Evolutionary conservation across 2,329 filamentous ascomycete genomes (phyloP).

Genomic region (Calonectria ilicicola): DNA sequence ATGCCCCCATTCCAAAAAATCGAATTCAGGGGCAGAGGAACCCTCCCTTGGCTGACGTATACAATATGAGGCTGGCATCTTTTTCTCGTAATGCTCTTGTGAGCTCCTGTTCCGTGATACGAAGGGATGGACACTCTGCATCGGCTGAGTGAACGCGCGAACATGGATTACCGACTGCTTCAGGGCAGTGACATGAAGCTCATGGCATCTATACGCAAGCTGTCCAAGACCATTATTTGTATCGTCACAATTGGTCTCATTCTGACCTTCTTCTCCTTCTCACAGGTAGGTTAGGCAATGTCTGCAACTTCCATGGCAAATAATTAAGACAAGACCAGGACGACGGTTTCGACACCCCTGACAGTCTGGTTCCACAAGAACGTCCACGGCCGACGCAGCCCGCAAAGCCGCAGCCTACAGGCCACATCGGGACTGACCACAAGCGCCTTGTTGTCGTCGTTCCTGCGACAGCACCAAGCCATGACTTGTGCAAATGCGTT

Average conservation of each 20-base stretch:
- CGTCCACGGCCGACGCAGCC: background rate
- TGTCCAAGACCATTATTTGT: background rate
- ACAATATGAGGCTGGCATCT: too few species aligned
- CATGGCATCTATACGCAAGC: background rate
- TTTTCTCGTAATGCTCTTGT: too few species aligned
- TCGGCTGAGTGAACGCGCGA: background rate
- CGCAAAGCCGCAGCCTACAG: background rate
- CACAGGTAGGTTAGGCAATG: background rate
- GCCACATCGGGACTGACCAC: background rate
- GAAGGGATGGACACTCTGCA: too few species aligned
- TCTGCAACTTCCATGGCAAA: too few species aligned
- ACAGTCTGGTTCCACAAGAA: background rate
- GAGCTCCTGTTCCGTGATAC: too few species aligned
- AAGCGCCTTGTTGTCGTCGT: constrained; percentile 3
- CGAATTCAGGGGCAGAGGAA: too few species aligned
- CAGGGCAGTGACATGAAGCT: background rate
- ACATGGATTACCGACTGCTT: background rate
- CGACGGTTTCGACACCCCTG: too few species aligned
- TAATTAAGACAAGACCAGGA: background rate
- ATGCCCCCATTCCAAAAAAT: too few species aligned
- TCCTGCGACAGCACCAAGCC: background rate
- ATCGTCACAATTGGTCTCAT: background rate
- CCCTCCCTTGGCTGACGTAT: too few species aligned
- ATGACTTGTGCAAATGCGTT: constrained; percentile 6
- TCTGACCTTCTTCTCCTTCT: background rate